A percentile compares a stretch with the other conserved stretches of the same genome.
These are phyloP conservation scores for Logfia minima DNA, from an alignment of 129 eudicot species.

Conservation along the genomic window DNA sequence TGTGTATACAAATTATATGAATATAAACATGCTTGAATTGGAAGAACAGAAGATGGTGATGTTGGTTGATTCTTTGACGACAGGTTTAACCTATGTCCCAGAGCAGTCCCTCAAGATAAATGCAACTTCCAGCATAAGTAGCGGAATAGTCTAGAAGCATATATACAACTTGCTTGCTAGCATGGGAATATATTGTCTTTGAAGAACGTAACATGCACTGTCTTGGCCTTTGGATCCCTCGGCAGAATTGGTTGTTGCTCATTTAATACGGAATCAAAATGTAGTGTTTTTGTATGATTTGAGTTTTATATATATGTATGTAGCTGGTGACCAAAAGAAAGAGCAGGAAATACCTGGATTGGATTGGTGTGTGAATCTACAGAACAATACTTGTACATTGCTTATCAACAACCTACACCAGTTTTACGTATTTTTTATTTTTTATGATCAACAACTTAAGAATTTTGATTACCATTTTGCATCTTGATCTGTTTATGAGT, in stretches of 20 bases:
- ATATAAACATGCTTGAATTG: neutral
- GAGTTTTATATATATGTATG: constrained; percentile 24
- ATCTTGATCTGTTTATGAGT: neutral
- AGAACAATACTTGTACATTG: constrained; percentile 30
- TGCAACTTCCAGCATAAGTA: constrained; percentile 82
- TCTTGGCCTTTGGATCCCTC: neutral
- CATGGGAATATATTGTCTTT: neutral
- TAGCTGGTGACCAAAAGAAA: constrained; percentile 25
- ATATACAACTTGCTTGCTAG: constrained; percentile 5
- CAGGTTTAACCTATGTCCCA: constrained; percentile 78
- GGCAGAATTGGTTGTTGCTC: neutral
- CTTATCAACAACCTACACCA: neutral
- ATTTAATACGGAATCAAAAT: constrained; percentile 1
- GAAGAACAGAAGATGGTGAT: neutral
- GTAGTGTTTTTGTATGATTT: constrained; percentile 31
- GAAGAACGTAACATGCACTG: neutral
- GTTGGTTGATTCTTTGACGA: constrained; percentile 17
- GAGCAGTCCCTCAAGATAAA: constrained; percentile 87
- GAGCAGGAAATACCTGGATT: constrained; percentile 12
- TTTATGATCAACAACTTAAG: neutral
- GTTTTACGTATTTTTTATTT: neutral
- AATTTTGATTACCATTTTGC: neutral
- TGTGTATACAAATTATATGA: neutral
- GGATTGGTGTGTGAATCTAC: constrained; percentile 21
- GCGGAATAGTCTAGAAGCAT: constrained; percentile 45